These are phyloP conservation scores for Fusarium piperis DNA, from an alignment of 2,329 filamentous ascomycete species.

Conservation along the genomic window DNA sequence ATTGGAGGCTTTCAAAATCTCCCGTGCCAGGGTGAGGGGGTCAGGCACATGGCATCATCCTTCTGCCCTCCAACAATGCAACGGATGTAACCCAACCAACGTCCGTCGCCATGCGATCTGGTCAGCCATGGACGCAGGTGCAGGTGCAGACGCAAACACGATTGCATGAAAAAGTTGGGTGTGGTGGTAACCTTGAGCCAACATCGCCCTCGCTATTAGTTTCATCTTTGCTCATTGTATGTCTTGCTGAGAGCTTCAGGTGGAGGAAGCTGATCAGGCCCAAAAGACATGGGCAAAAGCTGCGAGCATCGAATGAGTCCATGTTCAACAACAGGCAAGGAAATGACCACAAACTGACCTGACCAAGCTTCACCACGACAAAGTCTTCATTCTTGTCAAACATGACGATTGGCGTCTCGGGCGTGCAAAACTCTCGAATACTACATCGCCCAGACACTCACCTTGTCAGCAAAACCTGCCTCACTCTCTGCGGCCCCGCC, in stretches of 20 bases:
- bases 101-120: constrained; percentile 1
- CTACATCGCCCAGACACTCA: constrained; percentile 49
- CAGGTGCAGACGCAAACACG: not conserved
- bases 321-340: not conserved
- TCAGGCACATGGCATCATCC: not conserved
- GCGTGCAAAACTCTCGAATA: constrained; percentile 78
- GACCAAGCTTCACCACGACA: constrained; percentile 73
- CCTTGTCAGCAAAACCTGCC: constrained; percentile 18
- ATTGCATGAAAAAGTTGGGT: not conserved
- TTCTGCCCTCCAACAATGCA: not conserved
- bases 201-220: not conserved
- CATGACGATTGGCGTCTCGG: constrained; percentile 86
- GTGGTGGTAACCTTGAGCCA: not conserved
- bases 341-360: constrained; percentile 56
- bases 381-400: constrained; percentile 84
- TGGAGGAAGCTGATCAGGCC: constrained; percentile 66
- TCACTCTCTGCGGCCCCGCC: not conserved
- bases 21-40: not conserved
- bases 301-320: constrained; percentile 44
- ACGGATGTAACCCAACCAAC: constrained; percentile 9
- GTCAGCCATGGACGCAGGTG: constrained; percentile 1
- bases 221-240: not conserved
- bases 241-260: constrained; percentile 35
- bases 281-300: constrained; percentile 76
- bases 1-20: constrained; percentile 16